Evolutionary conservation across 495 filamentous ascomycete genomes (phyloP), one percentile per base, ranked within the genome.

Genomic region (Pyrenula massariospora): DNA sequence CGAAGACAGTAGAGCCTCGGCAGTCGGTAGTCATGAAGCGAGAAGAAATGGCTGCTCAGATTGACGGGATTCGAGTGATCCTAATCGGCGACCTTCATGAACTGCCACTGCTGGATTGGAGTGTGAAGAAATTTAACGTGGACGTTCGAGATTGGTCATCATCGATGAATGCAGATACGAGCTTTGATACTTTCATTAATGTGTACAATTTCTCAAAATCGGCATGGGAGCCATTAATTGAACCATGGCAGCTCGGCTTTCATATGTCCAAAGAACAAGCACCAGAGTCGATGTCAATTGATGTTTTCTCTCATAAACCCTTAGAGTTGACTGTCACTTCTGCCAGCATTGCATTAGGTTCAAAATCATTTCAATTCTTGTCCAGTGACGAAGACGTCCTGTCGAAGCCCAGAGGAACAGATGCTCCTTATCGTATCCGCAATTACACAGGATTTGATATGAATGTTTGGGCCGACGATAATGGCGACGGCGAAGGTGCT

Each of bases 181-280:
- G 75, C 31, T 84, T 97, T 55, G 89, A 97, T 61, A 91, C 89
- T 57, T 96, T 93, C 68, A 77, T 94, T 62, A 98, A 97, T 66
- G 84, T 97, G 54, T 97, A 94, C 76, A 98, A 97, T 68, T 98
- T 98, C 70, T 91, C 93, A 21, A 97, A 98, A 68, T 97, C 94
- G 0, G 88, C 90, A 10, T 98, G 93, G 93, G 93, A 97, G 68
- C 93, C 93, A 10, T 73, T 98, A 25, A 85, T 97, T 23, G 93
- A 98, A 67, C 93, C 94, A 25, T 98, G 93, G 93, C 84, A 93
- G 58, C 73, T 97, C 21, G 92, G 91, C 24, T 84, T 97, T 62
- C 89, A 93, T 55, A 79, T 97, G 71, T 85, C 89, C 11, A 89
- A 84, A 63, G 85, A 92, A 50, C 73, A 81, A 50, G 79, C 82